These are phyloP conservation scores for Metarhizium anisopliae DNA, from an alignment of 2,329 filamentous ascomycete genomes.

Conservation along the genomic window DNA sequence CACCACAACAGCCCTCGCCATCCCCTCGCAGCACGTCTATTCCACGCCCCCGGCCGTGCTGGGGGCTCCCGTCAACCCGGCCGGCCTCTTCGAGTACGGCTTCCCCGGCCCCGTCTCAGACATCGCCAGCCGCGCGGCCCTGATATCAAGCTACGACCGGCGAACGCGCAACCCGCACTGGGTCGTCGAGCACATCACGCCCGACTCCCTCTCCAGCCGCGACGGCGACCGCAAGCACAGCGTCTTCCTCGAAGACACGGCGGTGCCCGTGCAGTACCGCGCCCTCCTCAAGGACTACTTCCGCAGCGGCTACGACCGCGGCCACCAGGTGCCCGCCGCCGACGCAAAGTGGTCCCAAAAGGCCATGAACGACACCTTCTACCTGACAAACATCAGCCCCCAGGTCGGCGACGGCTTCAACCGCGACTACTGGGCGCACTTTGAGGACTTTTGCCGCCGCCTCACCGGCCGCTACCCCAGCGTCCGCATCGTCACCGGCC, in stretches of 20 bases:
- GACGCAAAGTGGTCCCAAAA: conserved; percentile 92
- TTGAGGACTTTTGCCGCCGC: conserved; percentile 91
- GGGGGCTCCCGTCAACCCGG: conserved; percentile 54
- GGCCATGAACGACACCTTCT: conserved; percentile 94
- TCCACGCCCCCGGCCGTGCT: conserved; percentile 18
- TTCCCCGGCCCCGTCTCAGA: conserved; percentile 89
- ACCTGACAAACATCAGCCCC: conserved; percentile 92
- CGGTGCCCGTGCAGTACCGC: conserved; percentile 77
- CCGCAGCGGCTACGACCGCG: conserved; percentile 88
- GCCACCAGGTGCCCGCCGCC: conserved; percentile 93
- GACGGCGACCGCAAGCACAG: conserved; percentile 80
- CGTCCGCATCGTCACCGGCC: conserved; percentile 87
- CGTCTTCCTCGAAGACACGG: conserved; percentile 70
- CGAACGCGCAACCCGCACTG: conserved; percentile 85
- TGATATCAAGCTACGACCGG: conserved; percentile 85
- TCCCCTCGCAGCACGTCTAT: conserved; percentile 53
- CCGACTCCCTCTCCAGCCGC: conserved; percentile 64
- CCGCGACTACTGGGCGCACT: conserved; percentile 97
- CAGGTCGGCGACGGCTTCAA: conserved; percentile 99
- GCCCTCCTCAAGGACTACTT: conserved; percentile 90
- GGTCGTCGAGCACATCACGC: conserved; percentile 95
- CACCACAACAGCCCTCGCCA: conserved; percentile 22
- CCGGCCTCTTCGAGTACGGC: conserved; percentile 74
- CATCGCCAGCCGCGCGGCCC: conserved; percentile 63
- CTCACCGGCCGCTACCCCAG: conserved; percentile 74